These are phyloP conservation scores for Spencermartinsiella europaea DNA, from an alignment of 805 yeast genomes.

Conservation along the genomic window DNA sequence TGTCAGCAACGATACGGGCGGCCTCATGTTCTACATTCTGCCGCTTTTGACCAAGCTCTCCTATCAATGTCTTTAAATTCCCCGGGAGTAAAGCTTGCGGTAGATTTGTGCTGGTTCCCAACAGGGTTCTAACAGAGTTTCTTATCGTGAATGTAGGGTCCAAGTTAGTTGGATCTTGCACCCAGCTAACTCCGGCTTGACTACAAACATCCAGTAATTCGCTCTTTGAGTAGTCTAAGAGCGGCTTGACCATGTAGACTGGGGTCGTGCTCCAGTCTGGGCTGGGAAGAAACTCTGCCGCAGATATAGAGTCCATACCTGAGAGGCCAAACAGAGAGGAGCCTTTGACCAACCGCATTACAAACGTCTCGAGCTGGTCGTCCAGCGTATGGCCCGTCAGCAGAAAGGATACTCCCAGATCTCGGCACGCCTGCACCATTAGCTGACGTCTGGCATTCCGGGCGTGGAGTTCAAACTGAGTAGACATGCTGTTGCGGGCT, in stretches of 20 bases:
- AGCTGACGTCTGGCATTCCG: conserved; percentile 47
- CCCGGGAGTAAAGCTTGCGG: conserved; percentile 12
- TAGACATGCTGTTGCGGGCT: background rate
- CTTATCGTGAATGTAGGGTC: conserved; percentile 52
- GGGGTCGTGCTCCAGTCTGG: background rate
- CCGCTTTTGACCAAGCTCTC: conserved; percentile 15
- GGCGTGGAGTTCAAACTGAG: conserved; percentile 54
- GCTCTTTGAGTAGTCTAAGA: conserved; percentile 42
- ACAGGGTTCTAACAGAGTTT: conserved; percentile 45
- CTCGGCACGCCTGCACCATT: conserved; percentile 39
- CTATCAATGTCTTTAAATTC: conserved; percentile 12
- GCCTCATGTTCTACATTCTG: conserved; percentile 22
- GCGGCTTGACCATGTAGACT: conserved; percentile 45
- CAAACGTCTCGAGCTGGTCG: conserved; percentile 68
- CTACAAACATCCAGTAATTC: conserved; percentile 45
- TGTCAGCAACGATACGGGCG: conserved; percentile 12
- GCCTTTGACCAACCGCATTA: conserved; percentile 46
- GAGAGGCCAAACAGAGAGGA: conserved; percentile 53
- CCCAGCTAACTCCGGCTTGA: conserved; percentile 46
- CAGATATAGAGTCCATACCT: conserved; percentile 44
- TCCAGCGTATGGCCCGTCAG: conserved; percentile 64
- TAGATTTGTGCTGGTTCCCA: conserved; percentile 1
- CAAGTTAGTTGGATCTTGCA: conserved; percentile 63
- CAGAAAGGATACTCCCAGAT: conserved; percentile 34
- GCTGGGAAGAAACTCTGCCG: background rate